These are phyloP conservation scores for Ophiosphaerella korrae DNA, from an alignment of 2,329 filamentous ascomycete species.

Conservation along the genomic window DNA sequence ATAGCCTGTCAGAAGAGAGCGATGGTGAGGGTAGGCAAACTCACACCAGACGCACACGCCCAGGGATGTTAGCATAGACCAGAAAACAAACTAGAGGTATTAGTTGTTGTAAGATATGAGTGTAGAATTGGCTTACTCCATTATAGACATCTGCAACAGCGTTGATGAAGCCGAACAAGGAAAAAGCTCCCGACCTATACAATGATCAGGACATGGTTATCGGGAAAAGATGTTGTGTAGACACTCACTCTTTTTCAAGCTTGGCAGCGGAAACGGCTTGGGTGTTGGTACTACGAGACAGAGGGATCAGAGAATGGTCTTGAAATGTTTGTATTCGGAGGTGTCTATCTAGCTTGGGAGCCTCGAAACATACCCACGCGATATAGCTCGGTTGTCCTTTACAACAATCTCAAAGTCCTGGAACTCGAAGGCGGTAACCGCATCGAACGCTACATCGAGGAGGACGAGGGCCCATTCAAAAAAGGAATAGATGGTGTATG, in stretches of 20 bases:
- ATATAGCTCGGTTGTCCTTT: constrained; percentile 84
- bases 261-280: constrained; percentile 50
- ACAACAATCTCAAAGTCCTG: constrained; percentile 84
- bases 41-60: constrained; percentile 92
- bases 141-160: constrained; percentile 88
- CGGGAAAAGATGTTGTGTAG: constrained; percentile 12
- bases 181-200: constrained; percentile 71
- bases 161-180: constrained; percentile 75
- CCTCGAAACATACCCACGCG: constrained; percentile 98
- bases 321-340: constrained; percentile 44
- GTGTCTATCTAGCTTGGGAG: constrained; percentile 80
- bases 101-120: neutral
- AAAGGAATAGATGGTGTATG: constrained; percentile 96
- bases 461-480: constrained; percentile 97
- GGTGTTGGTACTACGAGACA: constrained; percentile 54
- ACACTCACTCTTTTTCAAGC: constrained; percentile 74
- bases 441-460: constrained; percentile 95
- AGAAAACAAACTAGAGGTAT: constrained; percentile 80
- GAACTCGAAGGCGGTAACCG: constrained; percentile 92
- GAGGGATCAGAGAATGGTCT: constrained; percentile 44
- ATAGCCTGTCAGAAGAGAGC: constrained; percentile 17
- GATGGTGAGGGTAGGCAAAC: constrained; percentile 41
- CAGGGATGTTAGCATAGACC: constrained; percentile 90
- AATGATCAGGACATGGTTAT: constrained; percentile 25
- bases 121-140: constrained; percentile 64